phyloP scores from a whole-genome alignment of 345 rosid genomes.

The Hibiscus trionum region DNA sequence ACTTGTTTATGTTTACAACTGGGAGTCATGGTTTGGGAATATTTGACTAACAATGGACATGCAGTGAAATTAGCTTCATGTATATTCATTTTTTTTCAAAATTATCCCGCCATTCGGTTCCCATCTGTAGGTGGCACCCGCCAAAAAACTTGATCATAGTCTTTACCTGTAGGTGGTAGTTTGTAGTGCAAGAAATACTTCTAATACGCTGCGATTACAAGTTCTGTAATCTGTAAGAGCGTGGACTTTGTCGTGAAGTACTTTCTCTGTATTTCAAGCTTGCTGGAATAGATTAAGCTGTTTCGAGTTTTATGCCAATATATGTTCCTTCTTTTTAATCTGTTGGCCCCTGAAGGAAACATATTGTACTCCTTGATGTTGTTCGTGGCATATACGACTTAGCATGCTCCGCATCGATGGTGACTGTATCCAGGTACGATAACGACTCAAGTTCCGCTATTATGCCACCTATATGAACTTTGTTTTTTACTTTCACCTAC shows the following conservation, averaged over 20 bases:
- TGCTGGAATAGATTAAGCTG: not conserved
- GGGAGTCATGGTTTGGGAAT: slow-evolving; percentile 5
- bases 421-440: not conserved
- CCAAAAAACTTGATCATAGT: not conserved
- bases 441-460: not conserved
- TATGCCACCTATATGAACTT: too few relatives aligned
- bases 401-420: not conserved
- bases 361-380: not conserved
- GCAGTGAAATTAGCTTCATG: not conserved
- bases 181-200: not conserved
- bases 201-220: not conserved
- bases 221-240: not conserved
- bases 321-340: not conserved
- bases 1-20: slow-evolving; percentile 8
- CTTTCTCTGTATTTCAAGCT: not conserved
- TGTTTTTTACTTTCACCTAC: not conserved
- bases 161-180: not conserved
- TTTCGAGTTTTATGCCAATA: not conserved
- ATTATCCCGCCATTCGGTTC: not conserved
- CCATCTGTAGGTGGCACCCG: not conserved
- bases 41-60: not conserved
- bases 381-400: not conserved
- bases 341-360: not conserved
- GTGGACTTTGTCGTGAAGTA: not conserved
- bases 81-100: not conserved